Evolutionary conservation across 2,329 filamentous ascomycete species (phyloP), one percentile per base, ranked within the genome.

Genomic region (Fusarium sp.): DNA sequence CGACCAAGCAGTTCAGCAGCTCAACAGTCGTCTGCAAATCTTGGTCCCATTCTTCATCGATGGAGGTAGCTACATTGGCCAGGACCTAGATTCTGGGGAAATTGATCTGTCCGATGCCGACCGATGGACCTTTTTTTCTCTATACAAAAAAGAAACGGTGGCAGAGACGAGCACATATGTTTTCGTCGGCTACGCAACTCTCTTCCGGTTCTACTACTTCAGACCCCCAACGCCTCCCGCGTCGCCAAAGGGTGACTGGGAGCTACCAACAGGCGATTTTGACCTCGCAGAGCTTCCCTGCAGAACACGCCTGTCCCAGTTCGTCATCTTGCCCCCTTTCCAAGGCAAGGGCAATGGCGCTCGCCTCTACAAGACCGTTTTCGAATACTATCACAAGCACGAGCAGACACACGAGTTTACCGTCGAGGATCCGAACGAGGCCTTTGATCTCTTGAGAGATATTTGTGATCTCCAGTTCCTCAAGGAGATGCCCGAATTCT

Each of bases 401-500:
- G 79, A 86, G 0, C 89, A 90, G 65, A 91, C 93, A 7, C 84
- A 89, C 59, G 95, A 98, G 77, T 87, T 99, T 74, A 96, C 94
- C 0, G 90, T 99, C 6, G 96, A 99, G 80, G 95, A 98, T 67
- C 96, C 96, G 0, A 98, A 92, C 75, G 92, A 95, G 76, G 88
- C 86, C 1, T 96, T 96, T 72, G 92, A 96, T 75, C 88, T 93
- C 64, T 83, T 96, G 73, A 87, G 93, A 70, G 92, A 96, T 76
- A 83, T 90, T 56, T 90, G 88, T 72, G 93, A 96, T 74, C 81
- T 95, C 31, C 81, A 83, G 4, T 89, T 88, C 70, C 83, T 96
- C 4, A 87, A 87, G 59, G 81, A 79, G 8, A 81, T 86, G 4
- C 83, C 89, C 0, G 84, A 86, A 8, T 92, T 92, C 75, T 79